phyloP scores from a whole-genome alignment of 768 basidiomycete genomes.

The Auricularia cornea region DNA sequence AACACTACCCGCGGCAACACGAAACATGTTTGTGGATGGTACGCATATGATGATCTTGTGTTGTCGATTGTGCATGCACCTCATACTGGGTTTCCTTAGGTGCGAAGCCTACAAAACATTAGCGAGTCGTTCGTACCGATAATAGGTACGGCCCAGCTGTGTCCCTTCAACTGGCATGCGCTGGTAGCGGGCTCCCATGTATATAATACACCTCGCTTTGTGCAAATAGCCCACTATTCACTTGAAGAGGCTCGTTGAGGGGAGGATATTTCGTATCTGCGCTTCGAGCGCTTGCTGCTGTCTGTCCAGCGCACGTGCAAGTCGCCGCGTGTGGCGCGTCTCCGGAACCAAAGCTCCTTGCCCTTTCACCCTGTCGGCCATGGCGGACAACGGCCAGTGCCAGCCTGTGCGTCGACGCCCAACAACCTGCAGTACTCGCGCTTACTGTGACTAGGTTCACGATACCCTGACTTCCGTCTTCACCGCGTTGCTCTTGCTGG shows the following conservation, averaged over 20 bases:
- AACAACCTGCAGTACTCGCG: not conserved
- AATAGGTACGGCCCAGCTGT: no score
- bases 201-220: no score
- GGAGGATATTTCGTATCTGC: no score
- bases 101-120: slow-evolving; percentile 46
- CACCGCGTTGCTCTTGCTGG: slow-evolving; percentile 54
- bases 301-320: slow-evolving; percentile 40
- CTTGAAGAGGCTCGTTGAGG: no score
- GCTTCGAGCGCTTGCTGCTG: slow-evolving; percentile 49
- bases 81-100: slow-evolving; percentile 19
- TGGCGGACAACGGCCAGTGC: not conserved
- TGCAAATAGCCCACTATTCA: no score
- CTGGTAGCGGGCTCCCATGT: no score
- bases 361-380: not conserved
- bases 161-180: no score
- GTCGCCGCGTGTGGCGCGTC: not conserved
- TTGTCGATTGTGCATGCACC: not conserved
- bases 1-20: slow-evolving; percentile 81
- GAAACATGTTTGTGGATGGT: slow-evolving; percentile 98
- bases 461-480: slow-evolving; percentile 65
- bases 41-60: not conserved
- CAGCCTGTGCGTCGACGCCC: not conserved
- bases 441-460: slow-evolving; percentile 42
- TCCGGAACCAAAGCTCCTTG: not conserved
- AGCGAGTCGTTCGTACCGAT: not conserved